phyloP scores from a whole-genome alignment of 129 eudicot genomes.

The Pittosporum tobira region DNA sequence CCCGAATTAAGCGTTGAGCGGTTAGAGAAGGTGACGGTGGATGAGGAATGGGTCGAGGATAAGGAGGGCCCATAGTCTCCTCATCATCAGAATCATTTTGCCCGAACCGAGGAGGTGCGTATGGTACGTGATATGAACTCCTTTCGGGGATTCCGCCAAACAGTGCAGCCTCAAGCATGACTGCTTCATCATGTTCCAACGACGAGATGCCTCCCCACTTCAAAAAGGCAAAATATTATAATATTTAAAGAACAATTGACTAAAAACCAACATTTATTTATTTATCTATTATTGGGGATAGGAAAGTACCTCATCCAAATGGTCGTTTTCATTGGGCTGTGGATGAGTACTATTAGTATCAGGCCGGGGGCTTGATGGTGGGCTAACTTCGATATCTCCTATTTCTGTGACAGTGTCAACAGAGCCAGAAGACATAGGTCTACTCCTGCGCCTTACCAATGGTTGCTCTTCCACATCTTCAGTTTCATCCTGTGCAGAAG shows the following conservation, averaged over 20 bases:
- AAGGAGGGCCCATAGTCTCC: conserved; percentile 30
- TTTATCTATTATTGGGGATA: too few species aligned
- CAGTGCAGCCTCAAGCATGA: conserved; percentile 97
- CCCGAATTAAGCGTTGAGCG: conserved; percentile 77
- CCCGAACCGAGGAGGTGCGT: conserved; percentile 36
- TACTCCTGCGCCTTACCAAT: conserved; percentile 58
- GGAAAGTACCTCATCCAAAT: conserved; percentile 49
- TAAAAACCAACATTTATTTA: too few species aligned
- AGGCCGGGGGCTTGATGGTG: conserved; percentile 33
- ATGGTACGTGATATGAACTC: conserved; percentile 39
- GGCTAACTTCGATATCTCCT: conserved; percentile 32
- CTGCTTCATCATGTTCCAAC: conserved; percentile 88
- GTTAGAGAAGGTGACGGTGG: conserved; percentile 86
- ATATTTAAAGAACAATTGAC: background rate
- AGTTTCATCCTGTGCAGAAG: conserved; percentile 46
- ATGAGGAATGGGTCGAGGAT: conserved; percentile 45
- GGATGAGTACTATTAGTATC: conserved; percentile 20
- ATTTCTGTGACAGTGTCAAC: conserved; percentile 29
- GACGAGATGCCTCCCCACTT: conserved; percentile 98
- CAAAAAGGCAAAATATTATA: conserved; percentile 3
- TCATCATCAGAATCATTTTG: conserved; percentile 37
- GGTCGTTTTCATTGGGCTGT: conserved; percentile 28
- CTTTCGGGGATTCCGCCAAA: conserved; percentile 75
- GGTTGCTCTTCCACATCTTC: conserved; percentile 70
- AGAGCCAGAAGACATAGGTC: conserved; percentile 36